phyloP scores from a whole-genome alignment of 2,329 filamentous ascomycete genomes.

The Clonostachys solani region DNA sequence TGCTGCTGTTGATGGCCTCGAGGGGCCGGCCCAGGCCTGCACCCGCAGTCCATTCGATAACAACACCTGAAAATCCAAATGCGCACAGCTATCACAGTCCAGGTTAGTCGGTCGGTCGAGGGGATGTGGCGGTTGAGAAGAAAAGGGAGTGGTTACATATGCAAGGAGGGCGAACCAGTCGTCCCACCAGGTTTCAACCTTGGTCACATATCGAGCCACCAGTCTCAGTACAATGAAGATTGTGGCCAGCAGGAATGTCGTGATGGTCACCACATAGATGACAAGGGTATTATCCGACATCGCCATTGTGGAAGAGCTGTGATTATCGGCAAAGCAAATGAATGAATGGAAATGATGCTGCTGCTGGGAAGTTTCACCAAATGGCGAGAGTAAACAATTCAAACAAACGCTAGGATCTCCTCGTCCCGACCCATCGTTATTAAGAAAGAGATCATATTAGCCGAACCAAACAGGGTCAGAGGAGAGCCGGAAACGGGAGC shows the following conservation, averaged over 20 bases:
- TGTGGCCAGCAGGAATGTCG: constrained; percentile 1
- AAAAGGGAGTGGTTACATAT: neutral
- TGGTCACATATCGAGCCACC: neutral
- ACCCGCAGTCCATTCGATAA: constrained; percentile 4
- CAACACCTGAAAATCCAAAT: neutral
- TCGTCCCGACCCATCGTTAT: no score
- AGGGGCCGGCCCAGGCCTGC: neutral
- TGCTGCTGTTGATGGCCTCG: neutral
- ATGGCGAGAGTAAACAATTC: no score
- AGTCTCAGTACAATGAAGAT: neutral
- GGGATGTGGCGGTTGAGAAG: no score
- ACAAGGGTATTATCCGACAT: neutral
- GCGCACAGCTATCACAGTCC: neutral
- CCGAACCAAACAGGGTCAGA: no score
- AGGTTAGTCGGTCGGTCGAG: no score
- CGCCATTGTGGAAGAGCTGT: no score
- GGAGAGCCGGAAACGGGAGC: no score
- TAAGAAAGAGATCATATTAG: no score
- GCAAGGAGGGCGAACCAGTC: constrained; percentile 2
- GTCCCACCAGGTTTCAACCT: neutral
- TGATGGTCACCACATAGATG: neutral
- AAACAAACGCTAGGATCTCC: no score
- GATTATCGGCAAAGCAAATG: no score
- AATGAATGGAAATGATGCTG: no score
- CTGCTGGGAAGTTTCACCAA: no score